These are phyloP conservation scores for Pseudocercospora crystallina DNA, from an alignment of 2,329 filamentous ascomycete species.

Conservation along the genomic window DNA sequence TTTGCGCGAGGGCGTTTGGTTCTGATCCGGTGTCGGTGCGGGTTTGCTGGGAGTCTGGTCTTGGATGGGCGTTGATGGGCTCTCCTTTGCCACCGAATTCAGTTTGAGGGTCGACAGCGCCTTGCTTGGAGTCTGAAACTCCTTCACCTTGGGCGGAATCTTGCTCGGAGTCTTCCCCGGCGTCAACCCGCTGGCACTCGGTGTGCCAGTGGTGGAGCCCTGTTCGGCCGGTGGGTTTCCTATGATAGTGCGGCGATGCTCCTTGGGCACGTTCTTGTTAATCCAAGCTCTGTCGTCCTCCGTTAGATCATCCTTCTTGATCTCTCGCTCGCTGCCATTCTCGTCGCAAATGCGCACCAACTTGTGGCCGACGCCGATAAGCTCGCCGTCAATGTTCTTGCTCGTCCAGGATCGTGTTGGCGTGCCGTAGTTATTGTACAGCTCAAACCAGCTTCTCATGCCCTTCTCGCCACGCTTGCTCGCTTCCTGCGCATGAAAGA, in stretches of 20 bases:
- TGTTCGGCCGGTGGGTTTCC: too few species aligned
- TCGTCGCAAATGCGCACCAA: slow-evolving; percentile 9
- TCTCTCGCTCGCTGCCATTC: slow-evolving; percentile 2
- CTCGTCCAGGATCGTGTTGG: slow-evolving; percentile 9
- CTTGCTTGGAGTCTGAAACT: too few species aligned
- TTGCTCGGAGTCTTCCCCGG: too few species aligned
- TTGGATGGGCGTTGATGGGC: too few species aligned
- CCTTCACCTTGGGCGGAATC: too few species aligned
- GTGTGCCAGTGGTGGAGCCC: too few species aligned
- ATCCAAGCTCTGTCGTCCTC: slow-evolving; percentile 3
- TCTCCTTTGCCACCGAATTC: too few species aligned
- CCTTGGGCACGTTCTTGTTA: slow-evolving; percentile 2
- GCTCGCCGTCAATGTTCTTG: slow-evolving; percentile 3
- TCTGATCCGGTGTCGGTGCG: too few species aligned
- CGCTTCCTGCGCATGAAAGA: slow-evolving; percentile 20
- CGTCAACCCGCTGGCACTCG: too few species aligned
- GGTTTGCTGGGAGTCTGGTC: too few species aligned
- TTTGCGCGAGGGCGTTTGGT: too few species aligned
- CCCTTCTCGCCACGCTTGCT: slow-evolving; percentile 16
- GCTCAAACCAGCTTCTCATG: slow-evolving; percentile 14
- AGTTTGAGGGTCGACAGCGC: too few species aligned
- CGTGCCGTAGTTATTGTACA: slow-evolving; percentile 7
- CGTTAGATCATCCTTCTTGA: slow-evolving; percentile 4
- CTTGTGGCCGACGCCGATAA: not conserved
- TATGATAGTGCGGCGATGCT: not conserved